Evolutionary conservation across 2,329 filamentous ascomycete species (phyloP), one percentile per base, ranked within the genome.

Genomic region (Diaporthe destruens): DNA sequence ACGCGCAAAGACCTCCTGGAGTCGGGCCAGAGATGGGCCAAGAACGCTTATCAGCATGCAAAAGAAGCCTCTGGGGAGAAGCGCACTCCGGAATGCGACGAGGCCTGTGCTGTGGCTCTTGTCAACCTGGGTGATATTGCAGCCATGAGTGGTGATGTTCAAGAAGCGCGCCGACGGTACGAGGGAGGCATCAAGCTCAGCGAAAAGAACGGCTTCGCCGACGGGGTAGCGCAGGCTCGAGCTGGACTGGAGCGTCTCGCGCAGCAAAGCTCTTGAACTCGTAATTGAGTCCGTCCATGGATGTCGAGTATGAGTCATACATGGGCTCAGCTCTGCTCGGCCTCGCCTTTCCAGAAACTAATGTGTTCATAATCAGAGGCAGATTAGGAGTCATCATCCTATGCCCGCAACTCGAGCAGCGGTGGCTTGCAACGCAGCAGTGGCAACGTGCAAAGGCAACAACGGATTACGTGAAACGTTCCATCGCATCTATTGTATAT

Each of bases 61-160:
- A 85, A 86, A 9, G 87, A 89, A 36, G 91, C 97, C 54, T 82
- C 87, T 71, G 89, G 91, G 5, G 89, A 93, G 0, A 84, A 90
- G 4, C 87, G 94, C 53, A 93, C 90, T 2, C 87, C 91, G 65
- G 94, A 97, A 79, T 98, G 96, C 79, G 94, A 97, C 80, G 82
- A 92, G 71, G 94, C 92, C 1, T 98, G 95, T 78, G 93, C 92
- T 2, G 93, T 92, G 7, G 93, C 95, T 9, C 90, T 93, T n/a
- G 93, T 94, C 81, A 97, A 97, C 79, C 88, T 98, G 69, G 96
- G 91, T 32, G 93, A 97, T 77, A 92, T 98, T 76, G 92, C 93
- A 0, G 90, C 93, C 76, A 91, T 96, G 88, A 83, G 91, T 73
- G 92, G 92, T 1, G 88, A 93, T 77, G 78, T 86, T 1, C 84